Conservation (phyloP, 2,329 filamentous ascomycete genomes). For the Cladosporium sp. region DNA sequence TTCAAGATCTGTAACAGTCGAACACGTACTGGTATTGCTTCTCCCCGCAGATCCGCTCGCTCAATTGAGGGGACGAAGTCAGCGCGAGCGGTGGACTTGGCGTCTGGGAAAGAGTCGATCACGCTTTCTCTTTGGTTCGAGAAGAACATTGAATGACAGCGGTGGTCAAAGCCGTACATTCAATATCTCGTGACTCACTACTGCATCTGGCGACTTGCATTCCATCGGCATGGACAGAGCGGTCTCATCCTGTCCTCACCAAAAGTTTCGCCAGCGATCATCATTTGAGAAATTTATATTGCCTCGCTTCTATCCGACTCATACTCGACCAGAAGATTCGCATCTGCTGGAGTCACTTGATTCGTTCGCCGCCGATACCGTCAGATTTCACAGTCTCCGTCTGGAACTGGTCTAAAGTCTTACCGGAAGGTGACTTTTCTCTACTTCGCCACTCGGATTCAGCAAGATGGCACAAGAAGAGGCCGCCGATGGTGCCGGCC, state of each 20-base stretch:
- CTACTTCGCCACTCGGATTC: not conserved
- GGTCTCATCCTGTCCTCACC: not conserved
- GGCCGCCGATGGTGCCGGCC: slow-evolving; percentile 1
- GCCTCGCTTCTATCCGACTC: not conserved
- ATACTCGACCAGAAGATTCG: not conserved
- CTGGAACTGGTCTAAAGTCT: not conserved
- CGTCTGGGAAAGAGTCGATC: slow-evolving; percentile 16
- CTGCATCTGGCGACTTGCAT: not conserved
- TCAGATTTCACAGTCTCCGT: not conserved
- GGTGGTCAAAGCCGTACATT: not conserved
- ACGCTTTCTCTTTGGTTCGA: slow-evolving; percentile 8
- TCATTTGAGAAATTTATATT: not conserved
- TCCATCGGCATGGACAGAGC: not conserved
- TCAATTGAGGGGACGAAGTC: slow-evolving; percentile 2
- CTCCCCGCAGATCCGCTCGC: not conserved
- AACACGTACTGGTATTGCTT: not conserved
- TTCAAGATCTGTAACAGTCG: not conserved
- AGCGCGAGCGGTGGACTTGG: slow-evolving; percentile 1
- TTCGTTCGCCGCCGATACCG: not conserved
- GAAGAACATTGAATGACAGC: not conserved
- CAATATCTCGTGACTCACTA: not conserved
- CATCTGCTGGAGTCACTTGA: not conserved
- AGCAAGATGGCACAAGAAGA: slow-evolving; percentile 7
- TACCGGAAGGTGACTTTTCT: not conserved
- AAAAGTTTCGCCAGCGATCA: not conserved